Base-by-base conservation (phyloP, 2,329 filamentous ascomycete species). In the Phoma sp. region DNA sequence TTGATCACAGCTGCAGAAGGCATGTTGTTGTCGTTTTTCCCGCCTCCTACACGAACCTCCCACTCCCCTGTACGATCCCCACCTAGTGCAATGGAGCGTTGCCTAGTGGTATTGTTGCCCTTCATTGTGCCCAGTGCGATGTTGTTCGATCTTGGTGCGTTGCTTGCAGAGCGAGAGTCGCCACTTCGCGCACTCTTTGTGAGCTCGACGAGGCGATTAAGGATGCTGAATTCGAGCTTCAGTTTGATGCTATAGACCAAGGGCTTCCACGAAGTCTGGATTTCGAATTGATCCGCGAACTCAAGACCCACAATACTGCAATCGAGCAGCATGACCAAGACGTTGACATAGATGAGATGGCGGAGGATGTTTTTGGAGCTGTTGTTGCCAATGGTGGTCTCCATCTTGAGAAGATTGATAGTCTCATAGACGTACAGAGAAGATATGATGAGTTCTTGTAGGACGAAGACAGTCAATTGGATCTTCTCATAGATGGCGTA, bases 141-240 rank as follows among this genome's bases (percentile, higher is more conserved):
- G 4, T 51, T 54, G 2, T 44, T 51, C 4, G 61, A 44, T 24
- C 30, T 45, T 6, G 7, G 27, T 30, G 43, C 58, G 4, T 49
- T 57, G 48, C 61, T 61, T 37, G 54, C 54, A 1, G 59, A 62
- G 25, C 39, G 43, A 2, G 54, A 57, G 40, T 52, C 48, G 29
- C 54, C 54, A 30, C 48, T 52, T 45, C 53, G 55, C 11, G 59
- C 55, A 33, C 50, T 60, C 30, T 48, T 51, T 1, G 57, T 62
- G 41, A 55, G 18, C 8, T 55, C 50, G 37, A 63, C 62, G 18
- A 66, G 56, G 25, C 58, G 63, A 37, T 82, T 76, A 27, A 86
- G 70, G 43, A 86, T 78, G 25, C 78, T 78, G 58, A 79, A 78
- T 62, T 85, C 83, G n/a, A 83, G 73, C 59, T 82, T 81, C 30